Percentiles rank a stretch among this genome's conserved stretches.
Conservation (phyloP, 2,329 filamentous ascomycete species). For the Ascochyta koolunga region DNA sequence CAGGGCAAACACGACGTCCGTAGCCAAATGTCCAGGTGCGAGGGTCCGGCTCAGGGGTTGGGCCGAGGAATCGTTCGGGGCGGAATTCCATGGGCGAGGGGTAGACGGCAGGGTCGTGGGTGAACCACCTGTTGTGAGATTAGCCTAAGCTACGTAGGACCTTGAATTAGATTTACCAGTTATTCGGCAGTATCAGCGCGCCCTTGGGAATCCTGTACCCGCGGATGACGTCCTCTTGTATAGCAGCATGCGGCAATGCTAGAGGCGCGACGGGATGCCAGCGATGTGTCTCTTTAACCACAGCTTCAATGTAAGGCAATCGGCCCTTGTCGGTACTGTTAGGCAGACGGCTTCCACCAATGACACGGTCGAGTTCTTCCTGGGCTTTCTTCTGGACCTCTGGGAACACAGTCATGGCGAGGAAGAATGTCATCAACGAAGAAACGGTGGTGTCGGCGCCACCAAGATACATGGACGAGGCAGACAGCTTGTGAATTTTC, state of each 20-base stretch:
- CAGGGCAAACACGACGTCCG: slow-evolving; percentile 53
- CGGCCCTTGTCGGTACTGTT: slow-evolving; percentile 53
- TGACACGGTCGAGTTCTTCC: slow-evolving; percentile 56
- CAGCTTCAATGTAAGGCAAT: slow-evolving; percentile 47
- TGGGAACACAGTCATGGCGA: slow-evolving; percentile 60
- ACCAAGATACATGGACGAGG: slow-evolving; percentile 52
- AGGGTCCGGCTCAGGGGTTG: slow-evolving; percentile 49
- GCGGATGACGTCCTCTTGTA: slow-evolving; percentile 46
- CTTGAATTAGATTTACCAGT: slow-evolving; percentile 39
- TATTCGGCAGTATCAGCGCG: slow-evolving; percentile 45
- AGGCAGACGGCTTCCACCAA: slow-evolving; percentile 56
- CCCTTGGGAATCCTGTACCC: slow-evolving; percentile 53
- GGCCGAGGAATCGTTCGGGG: slow-evolving; percentile 52
- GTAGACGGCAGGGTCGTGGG: slow-evolving; percentile 50
- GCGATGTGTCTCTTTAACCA: slow-evolving; percentile 54
- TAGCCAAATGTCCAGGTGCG: slow-evolving; percentile 48
- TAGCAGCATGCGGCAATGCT: slow-evolving; percentile 40
- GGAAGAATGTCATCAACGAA: slow-evolving; percentile 53
- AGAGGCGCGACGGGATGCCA: slow-evolving; percentile 44
- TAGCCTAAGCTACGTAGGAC: background rate
- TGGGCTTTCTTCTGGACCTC: slow-evolving; percentile 56
- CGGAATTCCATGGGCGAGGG: slow-evolving; percentile 50
- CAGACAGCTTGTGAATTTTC: slow-evolving; percentile 50
- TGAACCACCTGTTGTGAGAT: slow-evolving; percentile 44
- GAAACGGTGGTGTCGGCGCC: slow-evolving; percentile 56